Base-by-base conservation (phyloP, 352 stramenopile species). In the Globisporangium lucens region DNA sequence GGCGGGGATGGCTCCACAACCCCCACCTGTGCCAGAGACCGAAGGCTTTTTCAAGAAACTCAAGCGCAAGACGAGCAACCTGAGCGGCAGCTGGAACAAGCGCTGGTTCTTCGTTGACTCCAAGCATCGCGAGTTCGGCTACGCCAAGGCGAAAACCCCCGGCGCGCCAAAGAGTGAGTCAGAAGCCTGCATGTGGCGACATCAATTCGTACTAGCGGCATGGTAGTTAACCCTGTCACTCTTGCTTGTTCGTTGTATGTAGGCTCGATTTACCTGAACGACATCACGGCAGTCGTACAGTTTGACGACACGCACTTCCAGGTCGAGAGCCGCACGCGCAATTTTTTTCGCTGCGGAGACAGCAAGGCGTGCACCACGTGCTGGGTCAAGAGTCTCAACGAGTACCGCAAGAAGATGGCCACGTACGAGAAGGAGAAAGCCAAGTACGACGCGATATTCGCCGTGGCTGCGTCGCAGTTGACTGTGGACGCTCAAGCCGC, bases 231-330 rank as follows among this genome's bases (percentile, higher is more conserved):
- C 33, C 6, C 33, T 38, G 15, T 24, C 12, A 58, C 2, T 38
- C n/a, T 38, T 63, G 36, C 58, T 24, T 41, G 29, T 27, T 29
- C 20, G 46, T 41, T 27, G 24, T 8, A 9, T 59, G 4, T 33
- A 95, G 87, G 80, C 63, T 92, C 87, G 1, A 93, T 95, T 60
- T 93, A 84, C 56, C 73, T 95, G 41, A 88, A 95, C 67, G 85
- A 95, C 63, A 95, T 95, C 70, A 95, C 85, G n/a, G 87, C 85
- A 0, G 78, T 95, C 56, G 69, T 93, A 43, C 83, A 91, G 75
- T 95, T 94, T 65, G 87, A 95, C 49, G 85, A 95, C 52, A 92
- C 84, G 41, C 85, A 92, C 47, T 95, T 95, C 57, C 87, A 95
- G 56, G 85, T 95, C 49, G 87, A 95, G 60, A 91, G 84, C 66